Percentiles rank a stretch among this genome's conserved stretches.
These are phyloP conservation scores for Calocera cornea DNA, from an alignment of 768 basidiomycete species.

Conservation along the genomic window DNA sequence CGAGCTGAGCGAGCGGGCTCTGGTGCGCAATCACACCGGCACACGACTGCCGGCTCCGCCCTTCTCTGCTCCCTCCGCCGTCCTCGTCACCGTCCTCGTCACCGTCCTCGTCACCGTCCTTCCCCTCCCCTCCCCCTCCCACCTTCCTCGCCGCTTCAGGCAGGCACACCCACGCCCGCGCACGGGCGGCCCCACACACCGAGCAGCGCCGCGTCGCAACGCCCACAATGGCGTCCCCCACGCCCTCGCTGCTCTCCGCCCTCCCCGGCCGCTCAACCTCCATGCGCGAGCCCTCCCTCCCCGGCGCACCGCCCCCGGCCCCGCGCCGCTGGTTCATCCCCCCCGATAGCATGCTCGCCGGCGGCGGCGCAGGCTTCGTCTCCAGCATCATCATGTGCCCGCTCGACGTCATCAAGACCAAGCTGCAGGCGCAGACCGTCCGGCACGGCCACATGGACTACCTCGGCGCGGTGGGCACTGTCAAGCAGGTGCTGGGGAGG, in stretches of 20 bases:
- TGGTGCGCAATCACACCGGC: not conserved
- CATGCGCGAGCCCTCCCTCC: not conserved
- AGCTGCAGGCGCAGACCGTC: constrained; percentile 82
- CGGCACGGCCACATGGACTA: constrained; percentile 58
- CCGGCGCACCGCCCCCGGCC: not conserved
- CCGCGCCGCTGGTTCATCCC: constrained; percentile 8
- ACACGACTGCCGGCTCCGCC: not conserved
- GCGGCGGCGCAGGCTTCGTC: constrained; percentile 88
- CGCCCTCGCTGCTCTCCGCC: not conserved
- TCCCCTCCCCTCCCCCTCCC: not conserved
- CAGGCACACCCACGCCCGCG: not conserved
- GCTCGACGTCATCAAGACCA: constrained; percentile 94
- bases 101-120: not conserved
- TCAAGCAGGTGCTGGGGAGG: constrained; percentile 41
- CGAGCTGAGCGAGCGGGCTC: no score
- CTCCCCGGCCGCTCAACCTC: not conserved
- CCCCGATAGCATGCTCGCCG: constrained; percentile 42
- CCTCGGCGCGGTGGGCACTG: constrained; percentile 55
- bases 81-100: not conserved
- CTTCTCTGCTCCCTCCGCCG: not conserved
- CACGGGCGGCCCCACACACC: not conserved
- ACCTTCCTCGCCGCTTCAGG: not conserved
- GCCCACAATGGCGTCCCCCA: not conserved
- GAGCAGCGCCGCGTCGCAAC: no score
- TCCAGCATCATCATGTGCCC: constrained; percentile 92